Evolutionary conservation across 2,329 filamentous ascomycete species (phyloP).

Genomic region (Apiospora saccharicola): DNA sequence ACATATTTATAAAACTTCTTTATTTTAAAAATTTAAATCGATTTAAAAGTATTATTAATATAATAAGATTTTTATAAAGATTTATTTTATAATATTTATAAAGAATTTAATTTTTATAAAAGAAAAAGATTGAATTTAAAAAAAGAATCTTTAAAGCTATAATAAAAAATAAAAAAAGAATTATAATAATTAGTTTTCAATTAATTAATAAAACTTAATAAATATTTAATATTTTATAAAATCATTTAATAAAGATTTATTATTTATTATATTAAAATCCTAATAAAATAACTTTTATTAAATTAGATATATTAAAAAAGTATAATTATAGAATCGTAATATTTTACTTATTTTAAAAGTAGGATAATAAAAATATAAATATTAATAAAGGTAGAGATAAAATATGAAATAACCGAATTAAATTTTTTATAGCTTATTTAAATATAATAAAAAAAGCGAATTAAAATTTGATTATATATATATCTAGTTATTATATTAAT

Average conservation of each 20-base stretch:
- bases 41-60: too few species aligned
- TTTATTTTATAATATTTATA: too few species aligned
- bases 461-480: background rate
- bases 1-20: too few species aligned
- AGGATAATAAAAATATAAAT: background rate
- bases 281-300: background rate
- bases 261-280: background rate
- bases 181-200: background rate
- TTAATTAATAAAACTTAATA: too few species aligned
- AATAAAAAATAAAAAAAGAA: background rate
- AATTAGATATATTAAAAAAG: background rate
- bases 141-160: too few species aligned
- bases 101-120: too few species aligned
- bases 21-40: too few species aligned
- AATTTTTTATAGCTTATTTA: background rate
- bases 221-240: background rate
- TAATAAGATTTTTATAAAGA: too few species aligned
- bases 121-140: too few species aligned
- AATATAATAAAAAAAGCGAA: background rate
- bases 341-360: too few species aligned
- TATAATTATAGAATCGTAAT: background rate
- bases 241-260: background rate
- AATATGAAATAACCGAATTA: background rate
- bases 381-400: background rate
- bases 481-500: background rate